A percentile compares a stretch with the other conserved stretches of the same genome.
Conservation (phyloP, 805 yeast species). For the Teunomyces stri region DNA sequence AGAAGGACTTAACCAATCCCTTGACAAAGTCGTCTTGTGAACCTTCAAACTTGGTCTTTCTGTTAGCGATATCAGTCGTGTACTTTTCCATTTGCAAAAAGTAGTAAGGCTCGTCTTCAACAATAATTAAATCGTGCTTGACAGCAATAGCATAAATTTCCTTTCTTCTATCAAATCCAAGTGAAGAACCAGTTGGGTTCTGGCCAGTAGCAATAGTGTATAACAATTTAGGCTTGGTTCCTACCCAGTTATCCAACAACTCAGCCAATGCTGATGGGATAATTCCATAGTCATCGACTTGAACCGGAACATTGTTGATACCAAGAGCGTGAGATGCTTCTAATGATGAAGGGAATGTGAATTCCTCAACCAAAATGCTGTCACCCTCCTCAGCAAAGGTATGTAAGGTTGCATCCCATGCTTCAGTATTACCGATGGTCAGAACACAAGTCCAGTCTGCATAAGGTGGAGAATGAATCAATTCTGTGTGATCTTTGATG, state of each 20-base stretch:
- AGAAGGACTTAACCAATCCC: slow-evolving; percentile 71
- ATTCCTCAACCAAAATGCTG: slow-evolving; percentile 77
- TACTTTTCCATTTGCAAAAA: slow-evolving; percentile 90
- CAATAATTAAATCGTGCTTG: slow-evolving; percentile 79
- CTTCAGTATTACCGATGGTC: slow-evolving; percentile 85
- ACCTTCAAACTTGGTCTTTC: slow-evolving; percentile 32
- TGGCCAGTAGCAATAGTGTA: slow-evolving; percentile 96
- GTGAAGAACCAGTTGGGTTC: slow-evolving; percentile 93
- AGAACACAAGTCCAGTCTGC: slow-evolving; percentile 67
- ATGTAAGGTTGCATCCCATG: slow-evolving; percentile 81
- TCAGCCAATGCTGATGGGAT: slow-evolving; percentile 66
- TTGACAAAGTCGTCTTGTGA: slow-evolving; percentile 64
- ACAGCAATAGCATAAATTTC: slow-evolving; percentile 74
- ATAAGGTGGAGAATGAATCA: slow-evolving; percentile 45
- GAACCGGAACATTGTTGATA: slow-evolving; percentile 63
- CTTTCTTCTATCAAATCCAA: slow-evolving; percentile 72
- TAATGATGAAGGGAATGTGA: slow-evolving; percentile 78
- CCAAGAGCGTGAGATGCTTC: slow-evolving; percentile 80
- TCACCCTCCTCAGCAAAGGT: slow-evolving; percentile 79
- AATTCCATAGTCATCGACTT: slow-evolving; percentile 77
- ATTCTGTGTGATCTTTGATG: slow-evolving; percentile 70
- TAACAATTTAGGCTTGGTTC: slow-evolving; percentile 75
- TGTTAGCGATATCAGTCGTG: slow-evolving; percentile 39
- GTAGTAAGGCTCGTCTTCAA: slow-evolving; percentile 98
- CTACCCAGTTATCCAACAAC: slow-evolving; percentile 68